Base-by-base conservation (phyloP, 345 rosid species). In the Rhodamnia argentea region DNA sequence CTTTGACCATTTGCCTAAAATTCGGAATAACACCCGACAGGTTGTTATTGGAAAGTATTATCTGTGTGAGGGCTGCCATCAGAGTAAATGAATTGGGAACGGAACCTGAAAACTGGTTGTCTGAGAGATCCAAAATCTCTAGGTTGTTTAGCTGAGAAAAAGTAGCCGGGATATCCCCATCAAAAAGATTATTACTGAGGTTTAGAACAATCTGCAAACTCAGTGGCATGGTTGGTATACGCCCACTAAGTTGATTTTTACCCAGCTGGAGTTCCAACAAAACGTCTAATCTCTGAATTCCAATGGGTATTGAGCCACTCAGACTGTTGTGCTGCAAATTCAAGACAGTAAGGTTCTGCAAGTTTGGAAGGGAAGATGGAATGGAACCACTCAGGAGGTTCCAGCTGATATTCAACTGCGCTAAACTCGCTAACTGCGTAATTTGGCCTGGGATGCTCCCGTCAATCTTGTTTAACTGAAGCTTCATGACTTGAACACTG, bases 191-290 rank as follows among this genome's bases (percentile, higher is more conserved):
- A 90, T 84, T 47, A 90, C 98, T 95, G 87, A 97, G 96, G 89
- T 95, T 95, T 89, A 97, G 88, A 50, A 92, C 87, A 88, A 95
- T 95, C 90, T 89, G 96, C 95, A 95, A 86, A 24, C 52, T 90
- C 16, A 0, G 0, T 52, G 98, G 98, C 97, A 95, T 91, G 22
- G 0, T 3, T 0, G 98, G 98, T 75, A 96, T 92, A 23, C 7
- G 18, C 32, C 98, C 98, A 13, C 85, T 47, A 10, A 95, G 91
- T 70, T 26, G 87, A 90, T 97, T 97, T 56, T 89, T 84, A 75
- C 96, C 98, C 2, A 95, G 98, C 88, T 93, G 95, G 54, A 95
- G 95, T 84, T 95, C 96, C 29, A 96, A n/a, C 83, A 97, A 86
- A 86, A 26, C 6, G 32, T 0, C n/a, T 89, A 96, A 87, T 74